Conservation (phyloP, 768 basidiomycete genomes). For the Hygrophorus pudorinus region DNA sequence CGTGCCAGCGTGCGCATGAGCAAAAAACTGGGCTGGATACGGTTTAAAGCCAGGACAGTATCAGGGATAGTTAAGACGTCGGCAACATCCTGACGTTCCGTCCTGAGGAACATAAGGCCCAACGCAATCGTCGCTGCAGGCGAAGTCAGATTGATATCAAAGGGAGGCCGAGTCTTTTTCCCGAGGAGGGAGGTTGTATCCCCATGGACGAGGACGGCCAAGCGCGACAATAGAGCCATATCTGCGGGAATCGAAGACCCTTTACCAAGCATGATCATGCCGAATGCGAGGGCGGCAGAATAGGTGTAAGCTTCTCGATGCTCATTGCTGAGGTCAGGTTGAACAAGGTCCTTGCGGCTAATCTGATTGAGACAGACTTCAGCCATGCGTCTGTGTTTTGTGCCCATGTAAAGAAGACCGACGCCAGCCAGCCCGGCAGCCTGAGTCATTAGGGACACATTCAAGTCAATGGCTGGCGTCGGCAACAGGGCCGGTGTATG, state of each 20-base stretch:
- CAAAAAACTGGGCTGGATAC: conserved; percentile 81
- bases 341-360: conserved; percentile 63
- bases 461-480: conserved; percentile 76
- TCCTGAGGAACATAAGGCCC: conserved; percentile 87
- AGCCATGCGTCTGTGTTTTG: conserved; percentile 82
- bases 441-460: conserved; percentile 84
- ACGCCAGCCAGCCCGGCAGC: conserved; percentile 81
- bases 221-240: conserved; percentile 49
- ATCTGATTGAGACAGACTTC: conserved; percentile 87
- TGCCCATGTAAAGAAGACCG: conserved; percentile 85
- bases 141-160: conserved; percentile 86
- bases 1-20: conserved; percentile 71
- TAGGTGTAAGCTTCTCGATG: conserved; percentile 90
- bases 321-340: conserved; percentile 78
- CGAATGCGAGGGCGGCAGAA: conserved; percentile 82
- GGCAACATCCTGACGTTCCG: conserved; percentile 76
- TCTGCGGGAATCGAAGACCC: conserved; percentile 77
- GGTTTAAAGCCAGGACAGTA: conserved; percentile 69
- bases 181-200: conserved; percentile 37
- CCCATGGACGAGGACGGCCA: conserved; percentile 72
- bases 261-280: conserved; percentile 92
- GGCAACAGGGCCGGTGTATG: conserved; percentile 92
- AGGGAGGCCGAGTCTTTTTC: conserved; percentile 30
- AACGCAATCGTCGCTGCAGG: conserved; percentile 86
- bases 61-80: conserved; percentile 79